Base-by-base conservation (phyloP, 2,329 filamentous ascomycete genomes). In the Aspergillus vadensis region DNA sequence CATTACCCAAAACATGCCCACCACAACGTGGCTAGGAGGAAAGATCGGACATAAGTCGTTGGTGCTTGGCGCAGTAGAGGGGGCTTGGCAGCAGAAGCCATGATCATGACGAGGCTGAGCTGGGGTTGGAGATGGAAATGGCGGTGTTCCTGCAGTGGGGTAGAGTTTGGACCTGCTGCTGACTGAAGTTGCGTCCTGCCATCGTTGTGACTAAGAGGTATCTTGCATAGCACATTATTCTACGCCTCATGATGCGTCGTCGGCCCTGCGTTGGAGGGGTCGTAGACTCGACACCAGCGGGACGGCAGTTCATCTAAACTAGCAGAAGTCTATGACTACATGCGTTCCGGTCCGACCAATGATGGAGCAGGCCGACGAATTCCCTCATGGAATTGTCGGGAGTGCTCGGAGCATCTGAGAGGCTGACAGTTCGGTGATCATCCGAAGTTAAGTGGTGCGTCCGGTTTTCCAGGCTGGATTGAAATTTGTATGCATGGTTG, bases 71-170 rank as follows among this genome's bases (percentile, higher is more conserved):
- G 57, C 59, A 65, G 62, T 50, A 55, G 43, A 55, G 51, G 41
- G 32, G 51, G 32, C 66, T 68, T 65, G 65, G 66, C 66, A 54
- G 58, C 57, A 52, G 59, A 23, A 38, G 60, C 62, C 60, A 63
- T 60, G 23, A 57, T 41, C 36, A 38, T 58, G 57, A 47, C 50
- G 50, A 38, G 57, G 23, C 57, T 51, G 54, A 57, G 48, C 56
- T 59, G 59, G 54, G 51, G 19, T 44, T 47, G 51, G 58, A 17
- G 32, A 39, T 50, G 60, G 59, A 59, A 63, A 56, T 65, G 62
- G 66, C 63, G 63, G 63, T 66, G 63, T 68, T 67, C 66, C 66
- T 67, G 66, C 66, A 64, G 61, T 65, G 25, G 32, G 41, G 47
- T 55, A 53, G 58, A 55, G 48, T 55, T 44, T 36, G 41, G 52